These are phyloP conservation scores for Sphaerulina vaccinii DNA, from an alignment of 2,329 filamentous ascomycete species.

Conservation along the genomic window DNA sequence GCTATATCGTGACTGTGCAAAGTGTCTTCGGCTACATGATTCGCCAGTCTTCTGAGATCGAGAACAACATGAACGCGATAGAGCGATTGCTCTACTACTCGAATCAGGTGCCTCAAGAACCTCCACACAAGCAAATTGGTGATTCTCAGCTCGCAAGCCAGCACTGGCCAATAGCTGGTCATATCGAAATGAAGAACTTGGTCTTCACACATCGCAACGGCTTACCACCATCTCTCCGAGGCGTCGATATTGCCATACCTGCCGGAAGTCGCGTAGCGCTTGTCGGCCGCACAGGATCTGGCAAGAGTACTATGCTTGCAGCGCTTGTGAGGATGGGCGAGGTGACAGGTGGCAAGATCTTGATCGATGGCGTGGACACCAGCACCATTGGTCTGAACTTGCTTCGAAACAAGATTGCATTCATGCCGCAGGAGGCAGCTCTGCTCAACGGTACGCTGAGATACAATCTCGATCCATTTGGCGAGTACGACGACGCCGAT, in stretches of 20 bases:
- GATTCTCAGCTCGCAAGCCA: neutral
- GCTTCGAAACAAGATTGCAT: slow-evolving; percentile 70
- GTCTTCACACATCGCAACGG: slow-evolving; percentile 66
- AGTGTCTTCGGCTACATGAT: neutral
- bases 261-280: slow-evolving; percentile 58
- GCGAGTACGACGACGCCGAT: slow-evolving; percentile 66
- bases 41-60: slow-evolving; percentile 7
- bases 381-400: slow-evolving; percentile 68
- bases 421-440: slow-evolving; percentile 81
- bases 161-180: slow-evolving; percentile 76
- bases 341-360: slow-evolving; percentile 62
- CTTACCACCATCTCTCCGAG: neutral
- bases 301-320: slow-evolving; percentile 16
- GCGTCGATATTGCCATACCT: neutral
- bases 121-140: slow-evolving; percentile 36
- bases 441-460: slow-evolving; percentile 77
- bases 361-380: slow-evolving; percentile 73
- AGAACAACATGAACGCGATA: slow-evolving; percentile 15
- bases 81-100: slow-evolving; percentile 60
- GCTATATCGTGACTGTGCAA: neutral
- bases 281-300: slow-evolving; percentile 78
- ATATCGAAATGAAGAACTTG: slow-evolving; percentile 79
- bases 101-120: slow-evolving; percentile 85
- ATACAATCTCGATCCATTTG: slow-evolving; percentile 74
- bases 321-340: slow-evolving; percentile 18